Conservation (phyloP, 257 asterid species). For the Jacaranda copaia region DNA sequence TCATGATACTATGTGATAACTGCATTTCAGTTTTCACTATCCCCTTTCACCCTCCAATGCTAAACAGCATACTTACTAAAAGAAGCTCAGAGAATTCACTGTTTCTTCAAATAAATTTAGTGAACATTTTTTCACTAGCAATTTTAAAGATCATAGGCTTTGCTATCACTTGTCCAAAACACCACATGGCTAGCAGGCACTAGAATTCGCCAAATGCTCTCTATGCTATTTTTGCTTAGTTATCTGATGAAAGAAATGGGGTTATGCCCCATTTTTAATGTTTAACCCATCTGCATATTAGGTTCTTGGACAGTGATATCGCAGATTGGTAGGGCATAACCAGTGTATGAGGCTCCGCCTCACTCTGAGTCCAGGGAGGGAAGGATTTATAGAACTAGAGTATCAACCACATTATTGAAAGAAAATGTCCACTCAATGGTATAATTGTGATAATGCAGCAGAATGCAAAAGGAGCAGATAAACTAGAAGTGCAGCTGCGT, state of each 20-base stretch:
- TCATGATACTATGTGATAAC: conserved; percentile 16
- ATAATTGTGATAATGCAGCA: conserved; percentile 21
- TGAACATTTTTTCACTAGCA: not conserved
- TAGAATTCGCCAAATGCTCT: not conserved
- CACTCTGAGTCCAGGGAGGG: not conserved
- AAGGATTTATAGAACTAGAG: not conserved
- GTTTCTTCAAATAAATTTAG: conserved; percentile 1
- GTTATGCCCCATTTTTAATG: not conserved
- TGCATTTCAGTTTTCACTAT: not conserved
- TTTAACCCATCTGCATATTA: too few relatives aligned
- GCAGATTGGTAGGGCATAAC: not conserved
- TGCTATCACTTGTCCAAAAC: conserved; percentile 5
- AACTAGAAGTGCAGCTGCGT: conserved; percentile 18
- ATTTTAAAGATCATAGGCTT: conserved; percentile 1
- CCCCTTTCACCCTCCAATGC: conserved; percentile 19
- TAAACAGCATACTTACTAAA: not conserved
- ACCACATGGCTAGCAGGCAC: conserved; percentile 1
- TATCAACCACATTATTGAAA: conserved; percentile 7
- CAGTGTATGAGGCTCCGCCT: conserved; percentile 2
- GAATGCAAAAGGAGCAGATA: conserved; percentile 1
- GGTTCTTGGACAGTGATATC: too few relatives aligned
- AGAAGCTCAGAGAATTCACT: conserved; percentile 11
- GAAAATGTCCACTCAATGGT: conserved; percentile 1
- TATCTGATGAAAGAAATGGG: not conserved
- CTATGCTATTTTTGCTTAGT: not conserved